A percentile compares a stretch with the other conserved stretches of the same genome.
These are phyloP conservation scores for Vigna reflexopilosa DNA, from an alignment of 306 rosid species.

Conservation along the genomic window DNA sequence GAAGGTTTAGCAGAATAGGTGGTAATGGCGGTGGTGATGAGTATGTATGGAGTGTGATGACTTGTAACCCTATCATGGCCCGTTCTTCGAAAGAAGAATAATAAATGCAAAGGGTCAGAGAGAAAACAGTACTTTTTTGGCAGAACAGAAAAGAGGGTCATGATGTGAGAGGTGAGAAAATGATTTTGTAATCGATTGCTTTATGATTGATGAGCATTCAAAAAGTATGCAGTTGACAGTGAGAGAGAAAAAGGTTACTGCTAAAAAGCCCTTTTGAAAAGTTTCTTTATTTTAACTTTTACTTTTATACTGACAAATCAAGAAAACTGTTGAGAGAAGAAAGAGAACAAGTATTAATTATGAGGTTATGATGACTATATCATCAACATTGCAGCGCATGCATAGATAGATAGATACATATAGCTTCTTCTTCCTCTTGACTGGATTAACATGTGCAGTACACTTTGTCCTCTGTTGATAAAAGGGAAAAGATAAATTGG, in stretches of 20 bases:
- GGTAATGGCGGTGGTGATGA: slow-evolving; percentile 5
- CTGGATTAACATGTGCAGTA: slow-evolving; percentile 31
- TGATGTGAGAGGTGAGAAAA: slow-evolving; percentile 75
- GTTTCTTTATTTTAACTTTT: slow-evolving; percentile 29
- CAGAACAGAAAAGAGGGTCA: slow-evolving; percentile 59
- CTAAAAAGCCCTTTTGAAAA: slow-evolving; percentile 13
- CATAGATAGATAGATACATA: slow-evolving; percentile 1
- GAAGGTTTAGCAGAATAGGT: slow-evolving; percentile 1
- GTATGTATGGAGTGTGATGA: slow-evolving; percentile 6
- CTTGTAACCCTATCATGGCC: slow-evolving; percentile 41
- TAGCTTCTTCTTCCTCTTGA: slow-evolving; percentile 14
- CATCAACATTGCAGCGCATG: slow-evolving; percentile 43
- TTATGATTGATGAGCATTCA: slow-evolving; percentile 68
- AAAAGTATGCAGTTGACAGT: slow-evolving; percentile 38
- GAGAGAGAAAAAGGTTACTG: slow-evolving; percentile 2
- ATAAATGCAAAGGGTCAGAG: slow-evolving; percentile 65
- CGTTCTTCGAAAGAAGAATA: slow-evolving; percentile 55
- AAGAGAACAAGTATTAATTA: slow-evolving; percentile 47
- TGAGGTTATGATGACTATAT: slow-evolving; percentile 52
- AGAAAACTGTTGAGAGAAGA: slow-evolving; percentile 46
- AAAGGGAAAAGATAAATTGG: background rate
- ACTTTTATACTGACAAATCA: slow-evolving; percentile 49
- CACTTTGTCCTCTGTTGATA: slow-evolving; percentile 30
- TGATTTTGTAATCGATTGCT: slow-evolving; percentile 96
- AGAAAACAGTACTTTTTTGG: slow-evolving; percentile 64